Conservation (phyloP, 371 early-diverging fungal genomes). For the Syncephalastrum monosporum region DNA sequence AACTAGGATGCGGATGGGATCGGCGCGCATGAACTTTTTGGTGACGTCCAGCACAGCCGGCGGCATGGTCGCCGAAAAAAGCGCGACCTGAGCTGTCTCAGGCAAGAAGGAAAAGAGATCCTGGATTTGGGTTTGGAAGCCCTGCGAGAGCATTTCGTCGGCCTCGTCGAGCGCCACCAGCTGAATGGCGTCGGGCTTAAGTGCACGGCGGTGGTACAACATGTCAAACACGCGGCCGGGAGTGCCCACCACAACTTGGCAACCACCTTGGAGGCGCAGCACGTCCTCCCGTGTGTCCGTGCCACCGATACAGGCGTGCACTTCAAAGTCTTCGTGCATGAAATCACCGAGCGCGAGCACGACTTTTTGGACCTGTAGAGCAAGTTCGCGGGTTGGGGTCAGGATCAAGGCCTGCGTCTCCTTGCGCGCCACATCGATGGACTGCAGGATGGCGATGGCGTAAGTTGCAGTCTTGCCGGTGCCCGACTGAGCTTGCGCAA, state of each 20-base stretch:
- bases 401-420: constrained; percentile 88
- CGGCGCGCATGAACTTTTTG: constrained; percentile 81
- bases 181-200: constrained; percentile 76
- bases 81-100: constrained; percentile 80
- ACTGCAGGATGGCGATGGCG: constrained; percentile 88
- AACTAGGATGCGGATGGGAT: constrained; percentile 91
- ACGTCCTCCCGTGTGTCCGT: constrained; percentile 82
- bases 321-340: constrained; percentile 65
- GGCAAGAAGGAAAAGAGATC: constrained; percentile 87
- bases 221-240: constrained; percentile 95
- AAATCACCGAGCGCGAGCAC: constrained; percentile 81
- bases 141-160: constrained; percentile 93
- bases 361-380: constrained; percentile 84
- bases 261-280: constrained; percentile 59
- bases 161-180: constrained; percentile 97
- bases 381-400: constrained; percentile 91
- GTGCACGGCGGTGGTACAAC: constrained; percentile 77
- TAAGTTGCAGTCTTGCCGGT: constrained; percentile 98
- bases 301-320: constrained; percentile 90
- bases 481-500: constrained; percentile 96
- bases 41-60: constrained; percentile 89
- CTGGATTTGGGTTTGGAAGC: constrained; percentile 94
- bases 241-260: constrained; percentile 89
- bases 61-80: constrained; percentile 93
- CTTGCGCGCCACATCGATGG: constrained; percentile 67